phyloP scores from a whole-genome alignment of 2,329 filamentous ascomycete genomes.

The Diaporthe longicolla region DNA sequence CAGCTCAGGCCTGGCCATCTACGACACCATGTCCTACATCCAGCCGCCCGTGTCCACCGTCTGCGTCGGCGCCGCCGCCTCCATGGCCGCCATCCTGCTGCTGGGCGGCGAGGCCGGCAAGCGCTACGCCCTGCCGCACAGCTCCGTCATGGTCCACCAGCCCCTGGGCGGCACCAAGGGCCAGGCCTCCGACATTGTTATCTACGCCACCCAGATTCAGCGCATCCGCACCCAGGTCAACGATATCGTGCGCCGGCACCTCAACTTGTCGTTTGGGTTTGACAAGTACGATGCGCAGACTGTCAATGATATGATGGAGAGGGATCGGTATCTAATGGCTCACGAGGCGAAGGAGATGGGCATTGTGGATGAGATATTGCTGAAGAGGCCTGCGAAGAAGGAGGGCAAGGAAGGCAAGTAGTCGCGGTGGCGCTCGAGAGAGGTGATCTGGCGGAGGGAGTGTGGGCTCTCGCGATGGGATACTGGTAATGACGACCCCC shows the following conservation, averaged over 20 bases:
- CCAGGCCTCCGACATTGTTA: conserved; percentile 86
- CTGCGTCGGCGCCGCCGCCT: conserved; percentile 93
- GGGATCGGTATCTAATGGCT: conserved; percentile 93
- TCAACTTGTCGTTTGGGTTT: conserved; percentile 81
- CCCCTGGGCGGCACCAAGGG: conserved; percentile 81
- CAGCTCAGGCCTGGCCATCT: conserved; percentile 89
- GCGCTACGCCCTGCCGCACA: conserved; percentile 91
- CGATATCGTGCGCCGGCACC: conserved; percentile 87
- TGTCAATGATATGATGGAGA: conserved; percentile 95
- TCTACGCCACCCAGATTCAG: conserved; percentile 97
- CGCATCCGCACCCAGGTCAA: conserved; percentile 88
- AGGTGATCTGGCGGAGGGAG: too few relatives aligned
- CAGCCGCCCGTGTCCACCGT: conserved; percentile 93
- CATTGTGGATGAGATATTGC: conserved; percentile 91
- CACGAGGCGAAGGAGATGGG: conserved; percentile 91
- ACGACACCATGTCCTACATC: conserved; percentile 99
- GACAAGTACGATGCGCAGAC: conserved; percentile 86
- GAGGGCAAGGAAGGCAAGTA: conserved; percentile 36
- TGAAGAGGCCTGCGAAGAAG: conserved; percentile 62
- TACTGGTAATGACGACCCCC: neutral
- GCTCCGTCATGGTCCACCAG: conserved; percentile 97
- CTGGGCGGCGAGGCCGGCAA: conserved; percentile 88
- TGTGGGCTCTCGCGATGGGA: neutral
- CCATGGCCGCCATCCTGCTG: conserved; percentile 92
- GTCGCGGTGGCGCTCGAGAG: neutral